A percentile compares a stretch with the other conserved stretches of the same genome.
Evolutionary conservation across 2,329 filamentous ascomycete genomes (phyloP).

Genomic region (Penicillium concentricum): DNA sequence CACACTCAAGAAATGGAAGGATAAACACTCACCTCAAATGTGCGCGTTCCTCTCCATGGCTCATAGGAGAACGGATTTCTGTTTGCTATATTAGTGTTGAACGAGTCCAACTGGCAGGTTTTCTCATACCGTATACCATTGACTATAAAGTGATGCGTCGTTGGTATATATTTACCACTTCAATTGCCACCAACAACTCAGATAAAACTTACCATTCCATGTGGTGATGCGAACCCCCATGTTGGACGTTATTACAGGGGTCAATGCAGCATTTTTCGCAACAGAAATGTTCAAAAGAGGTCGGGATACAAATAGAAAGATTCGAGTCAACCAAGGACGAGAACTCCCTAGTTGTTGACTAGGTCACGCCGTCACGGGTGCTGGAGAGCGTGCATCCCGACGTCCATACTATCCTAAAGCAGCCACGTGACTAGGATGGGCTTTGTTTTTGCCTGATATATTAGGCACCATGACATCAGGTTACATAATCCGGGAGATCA

Average conservation of each 20-base stretch:
- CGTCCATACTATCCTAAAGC: neutral
- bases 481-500: slow-evolving; percentile 29
- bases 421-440: slow-evolving; percentile 11
- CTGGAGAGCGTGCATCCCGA: neutral
- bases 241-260: slow-evolving; percentile 24
- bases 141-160: slow-evolving; percentile 49
- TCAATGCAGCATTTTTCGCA: slow-evolving; percentile 8
- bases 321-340: neutral
- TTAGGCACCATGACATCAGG: slow-evolving; percentile 19
- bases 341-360: neutral
- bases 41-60: slow-evolving; percentile 72
- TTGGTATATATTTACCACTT: slow-evolving; percentile 25
- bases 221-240: slow-evolving; percentile 81
- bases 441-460: neutral
- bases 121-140: slow-evolving; percentile 69
- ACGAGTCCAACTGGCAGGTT: neutral
- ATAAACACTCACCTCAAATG: slow-evolving; percentile 59
- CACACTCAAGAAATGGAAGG: neutral
- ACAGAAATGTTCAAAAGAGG: neutral
- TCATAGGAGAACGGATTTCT: slow-evolving; percentile 83
- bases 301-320: neutral
- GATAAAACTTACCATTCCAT: slow-evolving; percentile 68
- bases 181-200: neutral
- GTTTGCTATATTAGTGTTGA: neutral
- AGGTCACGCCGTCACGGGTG: neutral